Evolutionary conservation across 305 asterid genomes (phyloP).

Genomic region (Solanum chacoense): DNA sequence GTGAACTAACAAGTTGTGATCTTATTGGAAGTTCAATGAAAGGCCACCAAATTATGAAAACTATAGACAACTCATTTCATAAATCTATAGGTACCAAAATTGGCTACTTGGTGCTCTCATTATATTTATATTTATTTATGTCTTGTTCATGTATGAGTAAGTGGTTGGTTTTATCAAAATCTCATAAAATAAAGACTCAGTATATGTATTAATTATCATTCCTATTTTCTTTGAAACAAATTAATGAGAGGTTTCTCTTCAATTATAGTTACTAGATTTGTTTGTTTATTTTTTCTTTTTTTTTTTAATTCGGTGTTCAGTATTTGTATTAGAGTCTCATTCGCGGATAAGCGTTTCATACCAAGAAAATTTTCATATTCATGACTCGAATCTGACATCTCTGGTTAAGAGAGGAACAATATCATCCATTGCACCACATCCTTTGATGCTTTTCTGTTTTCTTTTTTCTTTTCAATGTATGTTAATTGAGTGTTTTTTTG

Average conservation of each 20-base stretch:
- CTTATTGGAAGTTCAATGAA: neutral
- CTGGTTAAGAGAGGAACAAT: too few relatives aligned
- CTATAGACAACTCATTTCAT: neutral
- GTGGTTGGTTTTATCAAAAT: neutral
- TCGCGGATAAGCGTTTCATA: fast-evolving
- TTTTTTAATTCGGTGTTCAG: too few relatives aligned
- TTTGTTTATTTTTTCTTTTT: neutral
- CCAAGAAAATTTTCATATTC: too few relatives aligned
- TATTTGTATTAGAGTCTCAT: too few relatives aligned
- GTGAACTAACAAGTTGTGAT: neutral
- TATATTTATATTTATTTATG: neutral
- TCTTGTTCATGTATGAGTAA: neutral
- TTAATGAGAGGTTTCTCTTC: neutral
- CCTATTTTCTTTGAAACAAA: neutral
- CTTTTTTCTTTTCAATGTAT: neutral
- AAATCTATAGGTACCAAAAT: neutral
- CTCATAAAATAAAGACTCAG: neutral
- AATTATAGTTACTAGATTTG: neutral
- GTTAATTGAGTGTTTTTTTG: neutral
- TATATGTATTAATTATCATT: neutral
- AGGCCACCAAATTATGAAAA: neutral
- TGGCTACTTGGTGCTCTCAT: neutral
- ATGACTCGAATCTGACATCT: fast-evolving
- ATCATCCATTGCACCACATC: fast-evolving
- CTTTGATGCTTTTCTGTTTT: neutral